These are phyloP conservation scores for Fusarium subtropicale DNA, from an alignment of 2,329 filamentous ascomycete species.

Conservation along the genomic window DNA sequence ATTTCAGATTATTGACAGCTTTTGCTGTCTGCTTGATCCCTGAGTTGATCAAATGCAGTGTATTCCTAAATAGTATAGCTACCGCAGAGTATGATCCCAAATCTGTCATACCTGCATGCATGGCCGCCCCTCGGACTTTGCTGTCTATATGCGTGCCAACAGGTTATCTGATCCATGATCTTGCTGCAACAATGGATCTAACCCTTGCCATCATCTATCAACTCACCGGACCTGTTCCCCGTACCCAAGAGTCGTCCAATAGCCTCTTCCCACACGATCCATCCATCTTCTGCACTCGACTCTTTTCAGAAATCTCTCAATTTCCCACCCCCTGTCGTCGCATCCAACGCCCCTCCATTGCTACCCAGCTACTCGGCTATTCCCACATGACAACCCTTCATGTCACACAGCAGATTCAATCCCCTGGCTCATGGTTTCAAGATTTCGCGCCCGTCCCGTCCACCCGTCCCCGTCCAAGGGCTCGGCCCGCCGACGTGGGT, in stretches of 20 bases:
- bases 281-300: conserved; percentile 23
- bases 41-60: conserved; percentile 1
- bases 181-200: neutral
- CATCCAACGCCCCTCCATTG: conserved; percentile 8
- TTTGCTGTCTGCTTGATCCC: neutral
- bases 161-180: conserved; percentile 19
- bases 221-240: conserved; percentile 15
- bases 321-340: conserved; percentile 26
- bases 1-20: neutral
- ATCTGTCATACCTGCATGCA: conserved; percentile 24
- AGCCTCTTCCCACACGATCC: conserved; percentile 11
- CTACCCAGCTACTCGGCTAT: conserved; percentile 15
- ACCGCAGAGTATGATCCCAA: neutral
- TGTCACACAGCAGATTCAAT: conserved; percentile 21
- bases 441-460: conserved; percentile 21
- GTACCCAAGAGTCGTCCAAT: conserved; percentile 11
- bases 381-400: conserved; percentile 36
- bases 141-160: neutral
- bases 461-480: conserved; percentile 24
- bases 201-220: conserved; percentile 1
- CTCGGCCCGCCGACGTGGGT: conserved; percentile 33
- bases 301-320: conserved; percentile 31
- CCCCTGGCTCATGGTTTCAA: conserved; percentile 8
- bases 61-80: neutral
- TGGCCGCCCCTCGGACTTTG: neutral